phyloP scores from a whole-genome alignment of 345 rosid genomes.

The Brassica nigra region DNA sequence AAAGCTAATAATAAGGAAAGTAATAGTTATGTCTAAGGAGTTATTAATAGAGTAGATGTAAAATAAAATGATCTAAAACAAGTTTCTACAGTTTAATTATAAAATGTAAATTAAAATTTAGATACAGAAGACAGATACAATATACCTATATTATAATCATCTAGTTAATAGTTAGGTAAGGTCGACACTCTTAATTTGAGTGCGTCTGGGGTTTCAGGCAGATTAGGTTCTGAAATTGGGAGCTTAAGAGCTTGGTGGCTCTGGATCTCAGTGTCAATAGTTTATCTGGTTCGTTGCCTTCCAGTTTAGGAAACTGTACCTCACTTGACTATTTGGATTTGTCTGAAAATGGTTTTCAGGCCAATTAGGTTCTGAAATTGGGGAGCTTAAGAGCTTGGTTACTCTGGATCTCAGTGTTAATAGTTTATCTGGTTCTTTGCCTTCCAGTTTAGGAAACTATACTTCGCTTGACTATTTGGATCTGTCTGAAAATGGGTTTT shows the following conservation, averaged over 20 bases:
- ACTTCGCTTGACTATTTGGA: slow-evolving; percentile 48
- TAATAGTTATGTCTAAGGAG: too few relatives aligned
- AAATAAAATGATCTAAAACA: too few relatives aligned
- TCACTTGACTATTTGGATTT: slow-evolving; percentile 54
- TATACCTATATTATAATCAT: too few relatives aligned
- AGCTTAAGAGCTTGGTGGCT: slow-evolving; percentile 42
- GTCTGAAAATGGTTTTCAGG: slow-evolving; percentile 50
- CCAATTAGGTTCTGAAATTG: slow-evolving; percentile 60
- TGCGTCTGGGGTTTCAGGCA: slow-evolving; percentile 48
- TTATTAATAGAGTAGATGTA: too few relatives aligned
- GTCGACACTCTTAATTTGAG: slow-evolving; percentile 54
- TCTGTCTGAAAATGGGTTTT: slow-evolving; percentile 55
- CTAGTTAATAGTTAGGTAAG: neutral
- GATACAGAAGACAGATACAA: too few relatives aligned
- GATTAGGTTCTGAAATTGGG: slow-evolving; percentile 58
- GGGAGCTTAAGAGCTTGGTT: slow-evolving; percentile 43
- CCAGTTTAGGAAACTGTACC: slow-evolving; percentile 50
- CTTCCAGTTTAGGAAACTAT: slow-evolving; percentile 54
- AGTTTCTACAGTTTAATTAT: too few relatives aligned
- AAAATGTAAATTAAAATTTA: too few relatives aligned
- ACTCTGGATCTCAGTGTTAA: slow-evolving; percentile 54
- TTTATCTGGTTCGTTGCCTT: slow-evolving; percentile 57
- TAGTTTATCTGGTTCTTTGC: slow-evolving; percentile 52
- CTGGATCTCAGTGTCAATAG: slow-evolving; percentile 53
- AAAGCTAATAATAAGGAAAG: too few relatives aligned